Base-by-base conservation (phyloP, 768 basidiomycete species). In the Suillus subalutaceus region DNA sequence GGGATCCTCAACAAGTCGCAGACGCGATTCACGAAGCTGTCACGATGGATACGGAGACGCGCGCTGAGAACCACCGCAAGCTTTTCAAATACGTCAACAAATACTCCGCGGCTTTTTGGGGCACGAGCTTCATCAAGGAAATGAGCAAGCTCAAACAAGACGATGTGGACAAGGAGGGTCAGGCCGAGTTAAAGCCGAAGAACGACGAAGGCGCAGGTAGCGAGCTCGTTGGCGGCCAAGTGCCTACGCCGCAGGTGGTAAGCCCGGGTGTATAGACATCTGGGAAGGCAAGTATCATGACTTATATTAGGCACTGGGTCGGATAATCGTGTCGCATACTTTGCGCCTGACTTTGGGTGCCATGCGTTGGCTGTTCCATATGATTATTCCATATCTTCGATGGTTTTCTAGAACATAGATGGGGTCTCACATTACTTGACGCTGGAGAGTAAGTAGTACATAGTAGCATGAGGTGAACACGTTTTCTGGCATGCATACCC, bases 1-100 rank as follows among this genome's bases (percentile, higher is more conserved):
- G 97, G 97, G 97, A 99, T 77, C 92, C 92, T n/a, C 96, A 98
- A 77, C 91, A 96, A 73, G 95, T 97, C 60, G 97, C 97, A 1
- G 90, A 98, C 73, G 95, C 96, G n/a, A 97, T 99, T 66, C 90
- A 95, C 78, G 90, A 94, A 77, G 95, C 97, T 0, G 90, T 99
- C 66, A 94, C 91, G 18, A 96, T 96, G 93, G 87, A 90, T 59
- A 82, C 86, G 4, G 87, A 89, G 55, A 88, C 85, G 48, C 87
- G 94, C n/a, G 91, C 91, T 41, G 92, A 94, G 78, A 98, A 98
- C 79, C 94, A 97, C 77, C 83, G 89, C 71, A 99, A 99, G 79
- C 83, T 99, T 69, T 97, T 94, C 86, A 94, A 94, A 81, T 97
- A 97, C 77, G 93, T 97, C 67, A 90, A 90, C 82, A 96, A 96